These are phyloP conservation scores for Diddensiella caesifluorescens DNA, from an alignment of 805 yeast species.

Conservation along the genomic window DNA sequence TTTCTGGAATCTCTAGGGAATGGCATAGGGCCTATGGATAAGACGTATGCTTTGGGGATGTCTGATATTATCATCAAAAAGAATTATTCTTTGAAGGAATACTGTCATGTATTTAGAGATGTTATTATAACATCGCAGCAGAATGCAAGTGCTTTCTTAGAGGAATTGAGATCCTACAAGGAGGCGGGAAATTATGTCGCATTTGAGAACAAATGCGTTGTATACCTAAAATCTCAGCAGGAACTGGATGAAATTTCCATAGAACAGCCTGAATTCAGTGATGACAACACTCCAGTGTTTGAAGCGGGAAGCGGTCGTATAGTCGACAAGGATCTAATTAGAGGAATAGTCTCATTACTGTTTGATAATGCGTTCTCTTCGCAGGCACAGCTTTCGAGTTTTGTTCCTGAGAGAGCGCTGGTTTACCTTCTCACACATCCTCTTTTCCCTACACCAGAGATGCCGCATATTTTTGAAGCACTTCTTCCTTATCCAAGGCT, in stretches of 20 bases:
- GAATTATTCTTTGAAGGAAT: conserved; percentile 12
- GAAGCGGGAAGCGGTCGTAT: conserved; percentile 23
- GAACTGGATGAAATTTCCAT: conserved; percentile 21
- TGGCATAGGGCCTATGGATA: conserved; percentile 35
- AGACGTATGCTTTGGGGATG: conserved; percentile 18
- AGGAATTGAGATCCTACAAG: conserved; percentile 28
- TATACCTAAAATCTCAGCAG: conserved; percentile 19
- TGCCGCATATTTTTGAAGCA: conserved; percentile 49
- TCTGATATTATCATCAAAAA: conserved; percentile 18
- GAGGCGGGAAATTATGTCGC: conserved; percentile 29
- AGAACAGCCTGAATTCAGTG: background rate
- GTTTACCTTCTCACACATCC: conserved; percentile 84
- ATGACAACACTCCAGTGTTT: conserved; percentile 16
- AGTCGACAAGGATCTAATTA: conserved; percentile 22
- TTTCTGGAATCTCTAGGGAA: conserved; percentile 68
- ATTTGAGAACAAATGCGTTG: conserved; percentile 21
- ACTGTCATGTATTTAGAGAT: conserved; percentile 12
- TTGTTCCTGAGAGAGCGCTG: conserved; percentile 51
- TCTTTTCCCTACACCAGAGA: conserved; percentile 59
- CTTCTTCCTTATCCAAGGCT: conserved; percentile 56
- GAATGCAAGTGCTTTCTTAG: conserved; percentile 20
- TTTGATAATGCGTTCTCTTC: conserved; percentile 17
- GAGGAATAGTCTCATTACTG: conserved; percentile 26
- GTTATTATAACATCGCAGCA: conserved; percentile 27
- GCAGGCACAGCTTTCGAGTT: conserved; percentile 4